Conservation (phyloP, 2,329 filamentous ascomycete species). For the Colletotrichum abscissum region DNA sequence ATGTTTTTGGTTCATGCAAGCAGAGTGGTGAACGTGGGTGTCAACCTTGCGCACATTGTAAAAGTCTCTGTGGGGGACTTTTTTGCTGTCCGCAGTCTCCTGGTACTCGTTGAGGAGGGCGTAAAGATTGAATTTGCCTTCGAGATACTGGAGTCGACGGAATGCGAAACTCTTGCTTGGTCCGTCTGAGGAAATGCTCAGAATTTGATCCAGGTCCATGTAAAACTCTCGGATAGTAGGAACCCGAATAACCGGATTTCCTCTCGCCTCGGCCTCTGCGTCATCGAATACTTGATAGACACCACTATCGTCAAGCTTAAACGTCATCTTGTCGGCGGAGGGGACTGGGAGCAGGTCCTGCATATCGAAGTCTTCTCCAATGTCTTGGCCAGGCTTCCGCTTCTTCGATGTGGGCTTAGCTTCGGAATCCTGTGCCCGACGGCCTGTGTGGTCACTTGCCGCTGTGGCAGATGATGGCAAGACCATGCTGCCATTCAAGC, state of each 20-base stretch:
- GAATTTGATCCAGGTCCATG: slow-evolving; percentile 88
- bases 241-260: slow-evolving; percentile 81
- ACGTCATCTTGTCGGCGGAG: slow-evolving; percentile 76
- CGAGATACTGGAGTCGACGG: slow-evolving; percentile 91
- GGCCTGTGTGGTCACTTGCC: not conserved
- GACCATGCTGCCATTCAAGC: slow-evolving; percentile 59
- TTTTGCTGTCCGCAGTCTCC: slow-evolving; percentile 97
- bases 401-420: slow-evolving; percentile 64
- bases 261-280: slow-evolving; percentile 67
- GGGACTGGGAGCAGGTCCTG: slow-evolving; percentile 82
- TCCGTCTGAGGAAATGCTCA: slow-evolving; percentile 92
- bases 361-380: slow-evolving; percentile 92
- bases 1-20: slow-evolving; percentile 99
- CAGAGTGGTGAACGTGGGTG: slow-evolving; percentile 98
- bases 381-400: slow-evolving; percentile 88
- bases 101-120: slow-evolving; percentile 95
- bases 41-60: slow-evolving; percentile 99
- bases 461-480: slow-evolving; percentile 38
- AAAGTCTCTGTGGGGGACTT: slow-evolving; percentile 96
- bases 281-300: slow-evolving; percentile 94
- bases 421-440: slow-evolving; percentile 44
- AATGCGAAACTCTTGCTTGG: slow-evolving; percentile 98
- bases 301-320: slow-evolving; percentile 82
- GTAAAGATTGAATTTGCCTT: slow-evolving; percentile 97
- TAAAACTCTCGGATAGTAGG: slow-evolving; percentile 96